A percentile compares a stretch with the other conserved stretches of the same genome.
These are phyloP conservation scores for Rhizopogon vinicolor DNA, from an alignment of 768 basidiomycete species.

Conservation along the genomic window DNA sequence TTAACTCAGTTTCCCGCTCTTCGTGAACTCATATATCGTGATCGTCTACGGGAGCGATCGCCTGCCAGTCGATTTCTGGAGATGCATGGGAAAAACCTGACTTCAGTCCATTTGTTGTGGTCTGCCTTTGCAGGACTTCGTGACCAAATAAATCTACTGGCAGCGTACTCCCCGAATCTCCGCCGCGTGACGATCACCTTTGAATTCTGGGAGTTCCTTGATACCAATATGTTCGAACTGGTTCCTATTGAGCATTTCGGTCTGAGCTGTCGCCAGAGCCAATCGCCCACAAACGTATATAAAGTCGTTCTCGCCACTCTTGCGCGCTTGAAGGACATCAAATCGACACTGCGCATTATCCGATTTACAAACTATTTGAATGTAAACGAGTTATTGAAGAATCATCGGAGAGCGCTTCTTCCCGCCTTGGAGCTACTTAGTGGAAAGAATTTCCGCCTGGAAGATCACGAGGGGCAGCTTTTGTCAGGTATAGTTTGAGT, in stretches of 20 bases:
- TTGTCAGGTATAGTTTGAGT: slow-evolving; percentile 13
- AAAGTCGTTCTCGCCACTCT: slow-evolving; percentile 10
- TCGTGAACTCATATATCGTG: background rate
- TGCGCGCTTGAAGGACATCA: slow-evolving; percentile 2
- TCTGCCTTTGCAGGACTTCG: background rate
- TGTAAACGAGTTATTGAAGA: slow-evolving; percentile 12
- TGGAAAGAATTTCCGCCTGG: slow-evolving; percentile 11
- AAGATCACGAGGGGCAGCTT: slow-evolving; percentile 16
- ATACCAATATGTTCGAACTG: background rate
- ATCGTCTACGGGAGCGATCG: background rate
- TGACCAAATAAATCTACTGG: slow-evolving; percentile 5
- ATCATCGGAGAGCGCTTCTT: slow-evolving; percentile 8
- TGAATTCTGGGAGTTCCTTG: background rate
- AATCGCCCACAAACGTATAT: background rate
- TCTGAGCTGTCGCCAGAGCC: background rate
- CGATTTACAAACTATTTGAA: slow-evolving; percentile 14
- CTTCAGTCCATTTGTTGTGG: background rate
- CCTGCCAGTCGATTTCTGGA: background rate
- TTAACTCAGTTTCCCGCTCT: slow-evolving; percentile 12
- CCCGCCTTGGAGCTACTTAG: slow-evolving; percentile 7
- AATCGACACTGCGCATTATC: slow-evolving; percentile 16
- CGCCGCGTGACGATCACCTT: slow-evolving; percentile 14
- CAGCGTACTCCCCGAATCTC: slow-evolving; percentile 11
- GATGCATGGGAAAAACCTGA: slow-evolving; percentile 14
- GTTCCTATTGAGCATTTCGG: slow-evolving; percentile 15